Evolutionary conservation across 345 rosid genomes (phyloP).

Genomic region (Rubroshorea leprosula): DNA sequence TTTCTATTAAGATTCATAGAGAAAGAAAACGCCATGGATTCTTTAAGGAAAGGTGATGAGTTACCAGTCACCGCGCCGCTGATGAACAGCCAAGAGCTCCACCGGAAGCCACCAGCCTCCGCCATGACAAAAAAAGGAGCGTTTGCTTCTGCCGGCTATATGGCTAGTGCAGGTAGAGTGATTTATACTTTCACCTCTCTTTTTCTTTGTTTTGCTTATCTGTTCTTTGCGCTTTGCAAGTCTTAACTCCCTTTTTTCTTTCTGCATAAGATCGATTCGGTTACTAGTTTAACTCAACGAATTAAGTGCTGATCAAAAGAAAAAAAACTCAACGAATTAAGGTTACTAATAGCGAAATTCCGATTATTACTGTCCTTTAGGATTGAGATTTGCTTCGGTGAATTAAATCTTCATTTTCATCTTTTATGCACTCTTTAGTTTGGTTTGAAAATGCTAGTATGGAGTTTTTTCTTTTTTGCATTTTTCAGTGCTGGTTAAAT

Average conservation of each 20-base stretch:
- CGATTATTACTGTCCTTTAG: background rate
- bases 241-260: background rate
- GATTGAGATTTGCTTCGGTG: background rate
- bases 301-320: background rate
- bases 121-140: conserved; percentile 36
- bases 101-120: conserved; percentile 3
- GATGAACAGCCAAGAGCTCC: background rate
- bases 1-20: background rate
- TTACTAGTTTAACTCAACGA: background rate
- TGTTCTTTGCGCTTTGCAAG: background rate
- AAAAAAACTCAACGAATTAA: background rate
- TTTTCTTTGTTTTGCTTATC: background rate
- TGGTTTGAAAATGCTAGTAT: background rate
- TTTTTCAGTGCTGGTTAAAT: no score
- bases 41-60: conserved; percentile 13
- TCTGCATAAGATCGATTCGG: background rate
- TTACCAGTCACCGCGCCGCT: conserved; percentile 13
- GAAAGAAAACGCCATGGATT: conserved; percentile 9
- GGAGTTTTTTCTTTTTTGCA: no score
- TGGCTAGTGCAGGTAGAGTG: conserved; percentile 42
- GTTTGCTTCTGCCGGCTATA: conserved; percentile 54
- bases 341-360: background rate
- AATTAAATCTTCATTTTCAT: background rate
- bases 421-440: background rate
- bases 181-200: background rate